These are phyloP conservation scores for Lophiostoma macrostomum DNA, from an alignment of 495 filamentous ascomycete genomes.

Conservation along the genomic window DNA sequence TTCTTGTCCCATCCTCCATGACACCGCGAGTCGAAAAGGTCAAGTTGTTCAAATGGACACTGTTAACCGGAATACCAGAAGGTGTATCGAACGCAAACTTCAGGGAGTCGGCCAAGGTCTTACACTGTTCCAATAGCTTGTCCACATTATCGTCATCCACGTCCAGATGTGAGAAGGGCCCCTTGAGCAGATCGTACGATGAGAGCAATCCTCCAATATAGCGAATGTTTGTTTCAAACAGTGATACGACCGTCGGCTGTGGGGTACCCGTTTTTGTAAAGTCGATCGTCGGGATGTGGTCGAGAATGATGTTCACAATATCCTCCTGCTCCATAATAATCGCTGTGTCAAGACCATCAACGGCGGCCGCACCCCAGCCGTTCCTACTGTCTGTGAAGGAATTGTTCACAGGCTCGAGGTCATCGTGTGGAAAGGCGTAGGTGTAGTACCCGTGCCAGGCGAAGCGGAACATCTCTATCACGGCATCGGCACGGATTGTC, in stretches of 20 bases:
- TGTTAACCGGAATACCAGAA: conserved; percentile 73
- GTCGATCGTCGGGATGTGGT: conserved; percentile 65
- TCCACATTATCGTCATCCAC: conserved; percentile 47
- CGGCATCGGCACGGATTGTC: conserved; percentile 16
- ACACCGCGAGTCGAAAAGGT: conserved; percentile 14
- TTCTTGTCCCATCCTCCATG: conserved; percentile 12
- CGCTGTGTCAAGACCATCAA: conserved; percentile 83
- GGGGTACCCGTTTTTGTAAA: conserved; percentile 56
- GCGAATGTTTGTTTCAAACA: conserved; percentile 89
- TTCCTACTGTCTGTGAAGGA: conserved; percentile 48
- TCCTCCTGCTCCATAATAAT: conserved; percentile 69
- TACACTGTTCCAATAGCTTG: conserved; percentile 61
- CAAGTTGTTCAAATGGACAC: conserved; percentile 55
- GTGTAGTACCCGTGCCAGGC: conserved; percentile 22
- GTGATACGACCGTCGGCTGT: conserved; percentile 15
- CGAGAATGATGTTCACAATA: conserved; percentile 64
- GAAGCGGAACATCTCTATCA: conserved; percentile 25
- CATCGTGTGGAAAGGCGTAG: conserved; percentile 23
- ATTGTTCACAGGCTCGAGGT: conserved; percentile 19
- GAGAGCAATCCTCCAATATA: conserved; percentile 78
- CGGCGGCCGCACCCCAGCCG: conserved; percentile 80
- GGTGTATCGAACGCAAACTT: conserved; percentile 75
- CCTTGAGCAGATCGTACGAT: conserved; percentile 75
- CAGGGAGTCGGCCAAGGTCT: conserved; percentile 65
- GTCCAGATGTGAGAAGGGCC: conserved; percentile 55